A percentile compares a stretch with the other conserved stretches of the same genome.
Conservation (phyloP, 2,329 filamentous ascomycete species). For the Paecilomyces dactylethromorphus region DNA sequence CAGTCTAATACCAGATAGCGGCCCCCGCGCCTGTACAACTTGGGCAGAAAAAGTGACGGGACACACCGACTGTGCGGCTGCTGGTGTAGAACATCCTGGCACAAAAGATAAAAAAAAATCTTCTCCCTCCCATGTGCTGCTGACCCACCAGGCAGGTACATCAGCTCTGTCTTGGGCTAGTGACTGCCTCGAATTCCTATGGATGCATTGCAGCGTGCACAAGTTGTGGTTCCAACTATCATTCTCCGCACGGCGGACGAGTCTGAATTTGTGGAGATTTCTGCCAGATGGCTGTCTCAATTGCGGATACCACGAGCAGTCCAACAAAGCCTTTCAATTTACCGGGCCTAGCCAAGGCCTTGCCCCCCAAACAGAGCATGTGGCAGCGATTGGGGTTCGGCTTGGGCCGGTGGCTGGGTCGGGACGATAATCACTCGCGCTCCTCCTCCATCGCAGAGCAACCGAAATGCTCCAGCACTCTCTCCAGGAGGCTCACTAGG, state of each 20-base stretch:
- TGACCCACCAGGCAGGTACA: not conserved
- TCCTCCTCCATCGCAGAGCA: conserved; percentile 15
- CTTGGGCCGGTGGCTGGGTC: conserved; percentile 35
- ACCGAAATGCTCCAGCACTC: conserved; percentile 16
- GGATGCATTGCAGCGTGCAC: not conserved
- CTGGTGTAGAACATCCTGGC: not conserved
- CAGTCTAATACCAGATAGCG: not conserved
- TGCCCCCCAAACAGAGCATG: conserved; percentile 33
- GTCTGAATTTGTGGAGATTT: conserved; percentile 13
- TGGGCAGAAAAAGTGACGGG: not conserved
- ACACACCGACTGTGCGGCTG: not conserved
- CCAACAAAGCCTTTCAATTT: conserved; percentile 27
- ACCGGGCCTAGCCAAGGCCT: conserved; percentile 26
- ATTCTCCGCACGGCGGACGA: not conserved
- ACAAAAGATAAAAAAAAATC: not conserved
- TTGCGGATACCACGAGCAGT: conserved; percentile 32
- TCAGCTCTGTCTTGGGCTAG: not conserved
- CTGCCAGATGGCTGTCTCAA: conserved; percentile 37
- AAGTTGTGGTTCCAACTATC: not conserved
- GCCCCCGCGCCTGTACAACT: not conserved
- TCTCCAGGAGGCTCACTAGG: conserved; percentile 30
- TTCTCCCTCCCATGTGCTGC: not conserved
- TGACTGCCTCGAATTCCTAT: not conserved
- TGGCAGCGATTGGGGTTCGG: conserved; percentile 36
- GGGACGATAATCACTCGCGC: conserved; percentile 29